These are phyloP conservation scores for Lentinula edodes DNA, from an alignment of 768 basidiomycete genomes.

Conservation along the genomic window DNA sequence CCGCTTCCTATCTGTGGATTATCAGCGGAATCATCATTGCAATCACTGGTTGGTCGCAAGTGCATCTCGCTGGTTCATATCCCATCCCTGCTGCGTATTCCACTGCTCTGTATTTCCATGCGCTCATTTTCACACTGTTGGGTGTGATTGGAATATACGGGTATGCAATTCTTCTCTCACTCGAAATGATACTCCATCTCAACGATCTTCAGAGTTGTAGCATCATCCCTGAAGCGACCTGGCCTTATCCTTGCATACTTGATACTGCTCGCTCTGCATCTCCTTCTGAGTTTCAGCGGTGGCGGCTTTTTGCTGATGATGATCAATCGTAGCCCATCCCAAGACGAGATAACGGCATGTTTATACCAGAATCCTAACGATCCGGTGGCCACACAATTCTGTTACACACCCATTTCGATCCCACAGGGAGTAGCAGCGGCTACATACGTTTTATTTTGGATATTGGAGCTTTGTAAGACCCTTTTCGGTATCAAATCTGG, in stretches of 20 bases:
- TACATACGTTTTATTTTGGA: slow-evolving; percentile 45
- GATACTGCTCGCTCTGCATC: slow-evolving; percentile 36
- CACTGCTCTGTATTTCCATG: slow-evolving; percentile 41
- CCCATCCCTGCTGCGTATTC: slow-evolving; percentile 31
- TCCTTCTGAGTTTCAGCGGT: slow-evolving; percentile 39
- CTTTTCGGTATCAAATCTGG: neutral
- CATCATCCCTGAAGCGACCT: slow-evolving; percentile 35
- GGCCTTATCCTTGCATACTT: slow-evolving; percentile 39
- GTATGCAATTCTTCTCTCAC: slow-evolving; percentile 25
- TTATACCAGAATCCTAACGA: slow-evolving; percentile 21
- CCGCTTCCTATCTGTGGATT: slow-evolving; percentile 38
- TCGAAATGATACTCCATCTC: neutral
- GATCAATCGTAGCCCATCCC: slow-evolving; percentile 32
- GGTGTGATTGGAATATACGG: slow-evolving; percentile 45
- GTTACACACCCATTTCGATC: slow-evolving; percentile 35
- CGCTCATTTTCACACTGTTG: slow-evolving; percentile 42
- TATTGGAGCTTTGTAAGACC: slow-evolving; percentile 14
- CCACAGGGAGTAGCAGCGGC: slow-evolving; percentile 38
- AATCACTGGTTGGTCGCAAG: slow-evolving; percentile 41
- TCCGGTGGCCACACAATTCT: slow-evolving; percentile 27
- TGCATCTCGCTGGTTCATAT: slow-evolving; percentile 36
- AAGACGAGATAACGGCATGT: slow-evolving; percentile 31
- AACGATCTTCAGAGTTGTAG: slow-evolving; percentile 32
- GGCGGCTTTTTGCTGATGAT: slow-evolving; percentile 46
- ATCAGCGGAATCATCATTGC: slow-evolving; percentile 38